These are phyloP conservation scores for Eucalyptus pauciflora DNA, from an alignment of 345 rosid genomes.

Conservation along the genomic window DNA sequence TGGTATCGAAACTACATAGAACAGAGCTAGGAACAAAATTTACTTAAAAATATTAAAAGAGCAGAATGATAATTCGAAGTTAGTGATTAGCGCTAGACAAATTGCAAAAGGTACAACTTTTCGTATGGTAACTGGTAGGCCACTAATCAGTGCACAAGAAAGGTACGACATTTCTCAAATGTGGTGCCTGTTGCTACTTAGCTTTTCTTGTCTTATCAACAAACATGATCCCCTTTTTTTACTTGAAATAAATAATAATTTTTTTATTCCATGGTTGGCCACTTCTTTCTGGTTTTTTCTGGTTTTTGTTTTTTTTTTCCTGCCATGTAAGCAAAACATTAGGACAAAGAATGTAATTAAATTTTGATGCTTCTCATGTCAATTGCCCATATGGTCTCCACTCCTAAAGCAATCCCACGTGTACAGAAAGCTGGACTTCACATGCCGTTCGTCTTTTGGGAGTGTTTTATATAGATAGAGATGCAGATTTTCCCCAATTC, in stretches of 20 bases:
- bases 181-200: not conserved
- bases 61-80: not conserved
- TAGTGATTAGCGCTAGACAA: not conserved
- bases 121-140: not conserved
- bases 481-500: not conserved
- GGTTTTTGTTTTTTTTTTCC: accelerated
- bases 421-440: not conserved
- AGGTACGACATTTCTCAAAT: not conserved
- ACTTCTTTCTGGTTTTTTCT: not conserved
- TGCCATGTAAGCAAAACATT: not conserved
- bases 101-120: not conserved
- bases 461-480: not conserved
- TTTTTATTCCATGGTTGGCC: not conserved
- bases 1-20: not conserved
- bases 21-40: not conserved
- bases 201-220: not conserved
- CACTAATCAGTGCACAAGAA: not conserved
- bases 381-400: not conserved
- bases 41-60: not conserved
- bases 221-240: not conserved
- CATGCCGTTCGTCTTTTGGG: not conserved
- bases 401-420: not conserved
- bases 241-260: not conserved
- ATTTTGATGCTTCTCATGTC: not conserved
- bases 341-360: not conserved